Evolutionary conservation across 495 filamentous ascomycete genomes (phyloP), one percentile per base, ranked within the genome.

Genomic region (Beverwykella pulmonaria): DNA sequence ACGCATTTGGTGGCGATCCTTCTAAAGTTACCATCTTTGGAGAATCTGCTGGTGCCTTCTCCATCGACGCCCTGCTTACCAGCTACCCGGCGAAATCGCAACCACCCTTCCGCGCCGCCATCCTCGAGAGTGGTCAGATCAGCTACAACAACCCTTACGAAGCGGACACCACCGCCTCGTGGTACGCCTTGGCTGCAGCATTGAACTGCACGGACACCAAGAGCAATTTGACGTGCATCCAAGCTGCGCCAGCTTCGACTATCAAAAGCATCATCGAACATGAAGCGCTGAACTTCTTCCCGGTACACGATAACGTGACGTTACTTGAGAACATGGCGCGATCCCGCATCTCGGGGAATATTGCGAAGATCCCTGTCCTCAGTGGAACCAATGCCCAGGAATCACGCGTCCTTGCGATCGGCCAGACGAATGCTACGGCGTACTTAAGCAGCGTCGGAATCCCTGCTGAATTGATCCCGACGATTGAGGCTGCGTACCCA

Each of bases 231-330:
- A 30, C 32, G 5, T 76, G 74, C 56, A 53, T 62, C 8, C 54
- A 52, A 20, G 20, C 6, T 47, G 22, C 65, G 49, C 26, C 64
- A 4, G 68, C 70, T 19, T 60, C 39, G 1, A 19, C 41, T 1
- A 69, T 74, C 53, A 59, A 68, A 26, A 27, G 39, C 12, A 62
- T 68, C 56, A n/a, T 44, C 70, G 74, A 54, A 70, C 74, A 34
- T 19, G 26, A 36, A 46, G 59, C 48, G 1, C 25, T 26, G 30
- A 44, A 44, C 39, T 44, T 44, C 47, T 75, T 7, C 22, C n/a
- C 27, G 72, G 74, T 62, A 44, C 55, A 10, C 53, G 75, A 77
- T 59, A 71, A 74, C 32, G 47, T 70, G 29, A 77, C 74, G n/a
- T 32, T 71, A 9, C 48, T 73, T 27, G 49, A 15, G 54, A 75